Evolutionary conservation across 352 stramenopile genomes (phyloP).

Genomic region (Phytophthora macrochlamydospora): DNA sequence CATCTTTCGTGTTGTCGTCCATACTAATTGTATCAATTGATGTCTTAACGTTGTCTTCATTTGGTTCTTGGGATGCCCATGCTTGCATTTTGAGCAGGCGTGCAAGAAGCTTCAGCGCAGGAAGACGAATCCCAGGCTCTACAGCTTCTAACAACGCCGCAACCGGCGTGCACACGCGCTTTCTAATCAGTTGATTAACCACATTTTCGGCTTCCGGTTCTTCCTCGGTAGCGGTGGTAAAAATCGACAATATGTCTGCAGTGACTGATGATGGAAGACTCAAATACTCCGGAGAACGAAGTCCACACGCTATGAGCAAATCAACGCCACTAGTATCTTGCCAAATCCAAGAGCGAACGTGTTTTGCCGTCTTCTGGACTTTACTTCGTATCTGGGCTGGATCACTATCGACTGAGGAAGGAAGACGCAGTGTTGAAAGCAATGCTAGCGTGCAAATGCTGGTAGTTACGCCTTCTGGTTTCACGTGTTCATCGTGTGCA

Average conservation of each 20-base stretch:
- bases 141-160: constrained; percentile 57
- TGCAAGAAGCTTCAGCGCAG: constrained; percentile 52
- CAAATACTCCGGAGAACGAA: constrained; percentile 39
- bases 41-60: no score
- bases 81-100: constrained; percentile 36
- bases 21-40: no score
- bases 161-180: constrained; percentile 47
- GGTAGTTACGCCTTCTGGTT: constrained; percentile 34
- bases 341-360: constrained; percentile 39
- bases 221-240: constrained; percentile 32
- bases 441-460: constrained; percentile 54
- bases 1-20: neutral
- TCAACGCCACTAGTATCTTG: constrained; percentile 31
- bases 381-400: constrained; percentile 1
- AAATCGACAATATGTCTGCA: constrained; percentile 47
- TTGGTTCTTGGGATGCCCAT: constrained; percentile 22
- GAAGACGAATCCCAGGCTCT: constrained; percentile 47
- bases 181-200: constrained; percentile 34
- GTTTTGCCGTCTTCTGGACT: constrained; percentile 14
- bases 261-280: constrained; percentile 33
- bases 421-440: constrained; percentile 33
- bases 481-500: constrained; percentile 31
- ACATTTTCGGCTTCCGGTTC: constrained; percentile 18
- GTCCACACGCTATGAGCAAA: constrained; percentile 41
- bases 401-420: neutral